Base-by-base conservation (phyloP, 371 early-diverging fungal genomes). In the Chytridium lagenaria region DNA sequence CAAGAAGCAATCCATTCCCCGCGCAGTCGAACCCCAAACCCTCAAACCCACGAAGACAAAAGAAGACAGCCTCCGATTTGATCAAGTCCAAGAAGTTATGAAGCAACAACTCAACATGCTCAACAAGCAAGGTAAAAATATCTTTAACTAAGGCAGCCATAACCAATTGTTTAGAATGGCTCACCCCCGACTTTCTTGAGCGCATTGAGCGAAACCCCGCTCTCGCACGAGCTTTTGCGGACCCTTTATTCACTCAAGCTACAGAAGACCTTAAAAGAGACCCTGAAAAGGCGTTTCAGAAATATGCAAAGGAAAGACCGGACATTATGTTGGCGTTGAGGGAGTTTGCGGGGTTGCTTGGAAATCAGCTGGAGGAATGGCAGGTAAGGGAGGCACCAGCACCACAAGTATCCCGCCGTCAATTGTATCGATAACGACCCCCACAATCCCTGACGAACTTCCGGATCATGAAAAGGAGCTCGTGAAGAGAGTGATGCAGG, bases 61-160 rank as follows among this genome's bases (percentile, higher is more conserved):
- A 3, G 7, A 59, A 22, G 72, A 74, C n/a, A 30, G 36, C 0
- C 50, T 77, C n/a, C 49, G 71, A 7, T 69, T 80, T 34, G 68
- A 68, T 34, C 76, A 80, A 51, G 81, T 80, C n/a, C 81, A 80
- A 52, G 64, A 75, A 28, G 78, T 78, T 1, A 77, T 80, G 78
- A 67, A 65, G 34, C 19, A 34, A 31, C 59, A 70, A 30, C 61
- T 74, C 64, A 55, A 59, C 12, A 28, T 69, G 44, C 49, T 75
- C 50, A 70, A 77, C 40, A n/a, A 55, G 51, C 61, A 73, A 50
- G 71, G 73, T 72, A 10, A 10, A 15, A 34, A 15, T 63, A 16
- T 34, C 36, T 16, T 63, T 63, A 2, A 63, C 12, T 19, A 44
- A 12, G 44, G 33, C 26, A 31, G 7, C 12, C 12, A 12, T 52